A percentile compares a stretch with the other conserved stretches of the same genome.
Conservation (phyloP, 2,329 filamentous ascomycete genomes). For the Fusarium sp. region DNA sequence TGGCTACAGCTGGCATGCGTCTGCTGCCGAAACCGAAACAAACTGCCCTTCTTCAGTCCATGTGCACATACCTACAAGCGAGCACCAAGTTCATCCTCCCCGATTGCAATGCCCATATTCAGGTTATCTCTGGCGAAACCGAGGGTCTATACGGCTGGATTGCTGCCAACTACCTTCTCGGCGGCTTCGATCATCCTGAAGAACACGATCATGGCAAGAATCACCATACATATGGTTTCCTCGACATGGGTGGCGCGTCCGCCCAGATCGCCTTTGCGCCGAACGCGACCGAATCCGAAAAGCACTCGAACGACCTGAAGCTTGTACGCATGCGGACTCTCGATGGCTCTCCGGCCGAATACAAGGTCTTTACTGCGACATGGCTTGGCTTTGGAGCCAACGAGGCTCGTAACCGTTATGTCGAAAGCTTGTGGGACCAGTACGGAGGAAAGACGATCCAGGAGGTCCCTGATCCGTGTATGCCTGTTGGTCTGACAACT, state of each 20-base stretch:
- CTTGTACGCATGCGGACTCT: conserved; percentile 85
- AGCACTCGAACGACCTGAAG: conserved; percentile 90
- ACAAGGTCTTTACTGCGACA: conserved; percentile 92
- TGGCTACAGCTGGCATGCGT: conserved; percentile 96
- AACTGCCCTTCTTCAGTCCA: conserved; percentile 75
- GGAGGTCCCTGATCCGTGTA: conserved; percentile 89
- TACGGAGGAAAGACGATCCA: conserved; percentile 63
- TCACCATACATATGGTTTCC: conserved; percentile 95
- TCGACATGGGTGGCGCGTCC: conserved; percentile 98
- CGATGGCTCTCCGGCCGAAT: conserved; percentile 80
- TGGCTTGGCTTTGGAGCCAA: conserved; percentile 99
- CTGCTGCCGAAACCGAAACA: conserved; percentile 81
- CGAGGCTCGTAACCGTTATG: conserved; percentile 85
- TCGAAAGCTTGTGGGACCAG: conserved; percentile 78
- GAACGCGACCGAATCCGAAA: conserved; percentile 88
- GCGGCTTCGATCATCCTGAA: conserved; percentile 83
- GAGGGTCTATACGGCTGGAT: conserved; percentile 98
- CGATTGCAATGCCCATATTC: conserved; percentile 90
- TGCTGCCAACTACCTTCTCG: conserved; percentile 93
- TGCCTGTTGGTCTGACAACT: conserved; percentile 81
- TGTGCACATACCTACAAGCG: conserved; percentile 83
- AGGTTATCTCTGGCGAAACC: conserved; percentile 94
- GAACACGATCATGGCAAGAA: conserved; percentile 83
- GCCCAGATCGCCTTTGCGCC: conserved; percentile 98
- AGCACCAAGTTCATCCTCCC: conserved; percentile 86